Evolutionary conservation across 495 filamentous ascomycete species (phyloP).

Genomic region (Trichocladium antarcticum): DNA sequence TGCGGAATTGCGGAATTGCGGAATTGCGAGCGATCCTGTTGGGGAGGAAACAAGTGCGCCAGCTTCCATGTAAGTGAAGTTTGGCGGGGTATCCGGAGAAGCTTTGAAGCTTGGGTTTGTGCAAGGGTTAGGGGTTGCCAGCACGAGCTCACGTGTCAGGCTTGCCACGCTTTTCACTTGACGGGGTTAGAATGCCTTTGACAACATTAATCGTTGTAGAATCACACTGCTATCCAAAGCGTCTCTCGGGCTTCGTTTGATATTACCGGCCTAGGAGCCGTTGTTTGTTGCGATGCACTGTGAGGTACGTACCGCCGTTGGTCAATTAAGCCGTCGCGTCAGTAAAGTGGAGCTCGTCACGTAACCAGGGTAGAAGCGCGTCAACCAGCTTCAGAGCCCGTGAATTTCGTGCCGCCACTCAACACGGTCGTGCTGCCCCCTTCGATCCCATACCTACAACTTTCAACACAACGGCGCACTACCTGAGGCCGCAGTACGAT

Average conservation of each 20-base stretch:
- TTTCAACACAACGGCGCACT: too few relatives aligned
- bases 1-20: background rate
- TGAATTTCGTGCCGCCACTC: conserved; percentile 9
- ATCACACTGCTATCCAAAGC: background rate
- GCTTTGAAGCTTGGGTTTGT: too few relatives aligned
- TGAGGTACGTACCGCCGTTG: conserved; percentile 9
- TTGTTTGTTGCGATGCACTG: too few relatives aligned
- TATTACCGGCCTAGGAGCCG: background rate
- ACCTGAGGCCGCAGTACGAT: too few relatives aligned
- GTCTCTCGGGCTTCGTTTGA: background rate
- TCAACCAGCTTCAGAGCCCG: conserved; percentile 5
- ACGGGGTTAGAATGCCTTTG: too few relatives aligned
- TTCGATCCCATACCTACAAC: too few relatives aligned
- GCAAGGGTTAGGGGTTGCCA: conserved; percentile 8
- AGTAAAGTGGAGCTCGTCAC: conserved; percentile 24
- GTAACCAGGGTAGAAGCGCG: conserved; percentile 21
- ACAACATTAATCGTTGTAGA: background rate
- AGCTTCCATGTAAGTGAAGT: background rate
- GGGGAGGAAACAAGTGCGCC: too few relatives aligned
- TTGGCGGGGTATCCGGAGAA: conserved; percentile 6
- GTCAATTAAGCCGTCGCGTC: conserved; percentile 23
- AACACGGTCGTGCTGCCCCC: background rate
- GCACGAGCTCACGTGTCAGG: conserved; percentile 13
- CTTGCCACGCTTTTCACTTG: too few relatives aligned
- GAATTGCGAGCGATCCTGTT: background rate